Base-by-base conservation (phyloP, 2,329 filamentous ascomycete genomes). In the Sporothrix schenckii region DNA sequence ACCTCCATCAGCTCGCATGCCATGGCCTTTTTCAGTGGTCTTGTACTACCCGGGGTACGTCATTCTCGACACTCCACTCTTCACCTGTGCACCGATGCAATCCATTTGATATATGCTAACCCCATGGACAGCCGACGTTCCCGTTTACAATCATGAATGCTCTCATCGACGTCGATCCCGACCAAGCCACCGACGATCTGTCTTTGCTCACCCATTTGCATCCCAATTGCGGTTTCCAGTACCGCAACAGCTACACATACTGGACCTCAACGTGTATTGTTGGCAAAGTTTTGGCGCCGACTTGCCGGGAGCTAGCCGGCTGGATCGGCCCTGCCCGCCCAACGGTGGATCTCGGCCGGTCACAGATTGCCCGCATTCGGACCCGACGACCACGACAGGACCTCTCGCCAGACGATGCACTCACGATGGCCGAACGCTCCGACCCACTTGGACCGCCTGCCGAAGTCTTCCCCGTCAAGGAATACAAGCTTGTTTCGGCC, bases 141-240 rank as follows among this genome's bases (percentile, higher is more conserved):
- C 89, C 91, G 2, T 93, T 91, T 80, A 84, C 92, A 50, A 88
- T 92, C 60, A 93, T 93, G 89, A 93, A 92, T 77, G 87, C 90
- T 4, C 83, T 93, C 56, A 88, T 93, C 73, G 91, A 93, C 77
- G 87, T 91, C 74, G 91, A 93, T 75, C 88, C 88, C 1, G 90
- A 92, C 76, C 84, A 84, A 4, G 88, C 88, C 3, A 88, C 87
- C 5, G 87, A 90, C 72, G 82, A 88, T 9, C 84, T 93, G 19
- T 88, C 88, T 13, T 83, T 90, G 47, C 84, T 93, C 10, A 89
- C 88, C 1, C 89, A 92, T 75, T 84, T 90, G 74, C 85, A 90
- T 71, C 89, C 89, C 0, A 83, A 89, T 74, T 89, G 88, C 73
- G 91, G 91, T 19, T 92, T 93, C 76, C 91, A 93, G 79, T 92